Base-by-base conservation (phyloP, 2,329 filamentous ascomycete species). In the Helicocarpus griseus region DNA sequence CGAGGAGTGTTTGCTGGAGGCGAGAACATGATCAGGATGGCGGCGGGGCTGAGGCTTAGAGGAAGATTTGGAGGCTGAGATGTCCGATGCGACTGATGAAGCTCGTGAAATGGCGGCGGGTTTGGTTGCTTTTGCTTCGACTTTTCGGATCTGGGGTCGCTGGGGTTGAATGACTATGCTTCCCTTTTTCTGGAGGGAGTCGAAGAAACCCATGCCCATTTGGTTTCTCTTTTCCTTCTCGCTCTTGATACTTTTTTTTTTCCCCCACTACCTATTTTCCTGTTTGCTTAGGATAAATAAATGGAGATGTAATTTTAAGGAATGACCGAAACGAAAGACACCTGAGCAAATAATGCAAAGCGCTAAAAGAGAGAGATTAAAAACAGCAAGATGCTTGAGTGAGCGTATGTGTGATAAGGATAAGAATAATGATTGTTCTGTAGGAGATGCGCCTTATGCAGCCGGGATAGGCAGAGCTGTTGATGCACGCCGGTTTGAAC, bases 161-260 rank as follows among this genome's bases (percentile, higher is more conserved):
- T 72, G 66, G 38, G 69, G 60, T 51, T 70, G 69, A 48, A 72
- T 61, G 36, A 68, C 67, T 49, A 69, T 69, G 31, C 60, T 63
- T 55, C 68, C 69, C 63, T 68, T 68, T 61, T 71, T 71, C 53
- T 72, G 69, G 54, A 72, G 64, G 55, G 72, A 68, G 55, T 72
- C 69, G 58, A 72, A 72, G 59, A 72, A 71, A 47, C 69, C 68
- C 69, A 72, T 72, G 53, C 26, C 50, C 40, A 13, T 17, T 3
- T 49, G 22, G 13, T 4, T 46, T 2, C 19, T n/a, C 17, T 45
- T 28, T 45, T 41, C 21, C 5, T 9, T 40, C 14, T 24, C 11
- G 22, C 36, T 19, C 7, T 8, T 14, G 2, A 3, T 19, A 19
- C 17, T 39, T 6, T 39, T n/a, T 39, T 39, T 39, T 17, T 19